phyloP scores from a whole-genome alignment of 768 basidiomycete genomes.

The Rhodosporidiobolus sp. region DNA sequence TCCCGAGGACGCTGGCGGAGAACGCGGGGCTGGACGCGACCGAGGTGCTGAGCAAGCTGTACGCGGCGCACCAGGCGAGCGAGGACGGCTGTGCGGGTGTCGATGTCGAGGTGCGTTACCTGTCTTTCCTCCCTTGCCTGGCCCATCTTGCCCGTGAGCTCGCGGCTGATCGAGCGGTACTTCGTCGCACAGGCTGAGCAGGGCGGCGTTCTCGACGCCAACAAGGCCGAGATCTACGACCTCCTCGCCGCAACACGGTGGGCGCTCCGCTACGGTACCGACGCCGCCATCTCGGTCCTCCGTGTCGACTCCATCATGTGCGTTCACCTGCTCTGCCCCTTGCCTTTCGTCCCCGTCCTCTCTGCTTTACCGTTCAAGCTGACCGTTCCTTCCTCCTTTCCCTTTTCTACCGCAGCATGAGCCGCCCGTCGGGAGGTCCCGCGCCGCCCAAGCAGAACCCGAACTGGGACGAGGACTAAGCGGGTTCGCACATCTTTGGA shows the following conservation, averaged over 20 bases:
- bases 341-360: neutral
- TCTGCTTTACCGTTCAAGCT: neutral
- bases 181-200: slow-evolving; percentile 59
- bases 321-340: neutral
- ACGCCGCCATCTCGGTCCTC: slow-evolving; percentile 83
- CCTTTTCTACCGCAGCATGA: slow-evolving; percentile 37
- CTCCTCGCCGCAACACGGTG: slow-evolving; percentile 85
- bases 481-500: too few relatives aligned
- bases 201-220: slow-evolving; percentile 65
- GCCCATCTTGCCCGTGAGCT: too few relatives aligned
- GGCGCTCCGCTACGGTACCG: slow-evolving; percentile 85
- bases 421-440: slow-evolving; percentile 40
- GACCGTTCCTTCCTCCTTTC: neutral
- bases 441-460: slow-evolving; percentile 46
- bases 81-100: slow-evolving; percentile 76
- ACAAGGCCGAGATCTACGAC: slow-evolving; percentile 65
- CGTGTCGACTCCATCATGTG: slow-evolving; percentile 92
- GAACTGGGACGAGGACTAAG: slow-evolving; percentile 46
- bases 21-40: slow-evolving; percentile 88
- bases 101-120: slow-evolving; percentile 70
- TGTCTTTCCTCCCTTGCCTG: neutral
- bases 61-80: slow-evolving; percentile 72
- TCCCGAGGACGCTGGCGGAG: slow-evolving; percentile 88
- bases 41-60: slow-evolving; percentile 80
- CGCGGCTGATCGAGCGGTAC: neutral